Base-by-base conservation (phyloP, 306 rosid species). In the Rosa persica region DNA sequence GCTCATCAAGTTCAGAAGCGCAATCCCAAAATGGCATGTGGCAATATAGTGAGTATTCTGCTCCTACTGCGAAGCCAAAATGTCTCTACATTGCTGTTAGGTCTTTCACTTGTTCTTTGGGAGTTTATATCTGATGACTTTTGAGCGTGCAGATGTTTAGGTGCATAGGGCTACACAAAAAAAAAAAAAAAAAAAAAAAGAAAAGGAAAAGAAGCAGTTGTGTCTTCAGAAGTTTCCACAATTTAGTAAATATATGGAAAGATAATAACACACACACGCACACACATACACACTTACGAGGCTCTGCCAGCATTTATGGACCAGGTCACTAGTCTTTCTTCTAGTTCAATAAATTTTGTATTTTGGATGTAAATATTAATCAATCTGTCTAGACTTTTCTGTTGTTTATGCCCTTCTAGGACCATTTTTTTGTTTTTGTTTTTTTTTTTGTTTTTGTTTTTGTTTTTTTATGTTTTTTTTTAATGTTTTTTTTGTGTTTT, bases 41-140 rank as follows among this genome's bases (percentile, higher is more conserved):
- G 86, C 81, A 84, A 47, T 39, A 80, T 47, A 36, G 90, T 89
- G 79, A 82, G 92, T 83, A 10, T 79, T 77, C 81, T 66, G 17
- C 78, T 17, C 77, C 48, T 36, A 0, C 71, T 48, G 1, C 40
- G 13, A 16, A 77, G 49, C 17, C 80, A 70, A 47, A 47, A 55
- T 34, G 48, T 61, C 34, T 60, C 8, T 44, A 48, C 23, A 23
- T 40, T 72, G 46, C 16, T 68, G 11, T 40, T 52, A 40, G 64
- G 64, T 46, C 30, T 62, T 6, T 16, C 12, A 8, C 42, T 51
- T 52, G 25, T 55, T 36, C 71, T 39, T 54, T 19, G 40, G 77
- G 34, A 60, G 22, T 4, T 48, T 75, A 67, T 3, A 55, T 67
- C 36, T 52, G 27, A 0, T 44, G n/a, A 44, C 64, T 36, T 58